Evolutionary conservation across 2,329 filamentous ascomycete species (phyloP).

Genomic region (Colletotrichum spaethianum): DNA sequence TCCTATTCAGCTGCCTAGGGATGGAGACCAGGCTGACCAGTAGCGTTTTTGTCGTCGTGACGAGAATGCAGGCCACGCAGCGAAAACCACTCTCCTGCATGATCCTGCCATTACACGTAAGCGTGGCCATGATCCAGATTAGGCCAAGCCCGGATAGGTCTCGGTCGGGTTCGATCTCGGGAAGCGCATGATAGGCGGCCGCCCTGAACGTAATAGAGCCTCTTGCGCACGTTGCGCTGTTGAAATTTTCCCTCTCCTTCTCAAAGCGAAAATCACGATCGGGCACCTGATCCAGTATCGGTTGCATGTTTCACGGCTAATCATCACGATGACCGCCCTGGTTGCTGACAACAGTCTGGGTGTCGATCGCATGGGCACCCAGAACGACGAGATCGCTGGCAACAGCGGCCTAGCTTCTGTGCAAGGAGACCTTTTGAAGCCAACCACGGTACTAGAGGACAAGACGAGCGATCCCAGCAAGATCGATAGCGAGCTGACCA

Average conservation of each 20-base stretch:
- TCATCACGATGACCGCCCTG: neutral
- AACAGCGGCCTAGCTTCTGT: neutral
- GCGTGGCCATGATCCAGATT: neutral
- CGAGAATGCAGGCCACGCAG: neutral
- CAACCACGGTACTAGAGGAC: neutral
- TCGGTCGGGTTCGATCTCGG: neutral
- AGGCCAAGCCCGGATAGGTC: neutral
- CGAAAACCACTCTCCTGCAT: neutral
- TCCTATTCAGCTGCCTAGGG: neutral
- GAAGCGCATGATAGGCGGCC: neutral
- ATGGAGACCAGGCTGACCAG: neutral
- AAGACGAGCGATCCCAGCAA: neutral
- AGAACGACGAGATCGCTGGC: neutral
- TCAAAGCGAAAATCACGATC: neutral
- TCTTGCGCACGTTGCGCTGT: neutral
- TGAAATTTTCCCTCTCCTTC: neutral
- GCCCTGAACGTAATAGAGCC: neutral
- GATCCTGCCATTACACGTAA: neutral
- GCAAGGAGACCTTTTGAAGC: neutral
- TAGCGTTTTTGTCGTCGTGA: neutral
- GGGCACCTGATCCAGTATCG: neutral
- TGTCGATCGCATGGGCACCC: neutral
- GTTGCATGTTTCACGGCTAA: neutral
- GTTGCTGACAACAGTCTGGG: neutral
- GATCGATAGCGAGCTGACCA: neutral